phyloP scores from a whole-genome alignment of 345 rosid genomes.

The Ceriops decandra region DNA sequence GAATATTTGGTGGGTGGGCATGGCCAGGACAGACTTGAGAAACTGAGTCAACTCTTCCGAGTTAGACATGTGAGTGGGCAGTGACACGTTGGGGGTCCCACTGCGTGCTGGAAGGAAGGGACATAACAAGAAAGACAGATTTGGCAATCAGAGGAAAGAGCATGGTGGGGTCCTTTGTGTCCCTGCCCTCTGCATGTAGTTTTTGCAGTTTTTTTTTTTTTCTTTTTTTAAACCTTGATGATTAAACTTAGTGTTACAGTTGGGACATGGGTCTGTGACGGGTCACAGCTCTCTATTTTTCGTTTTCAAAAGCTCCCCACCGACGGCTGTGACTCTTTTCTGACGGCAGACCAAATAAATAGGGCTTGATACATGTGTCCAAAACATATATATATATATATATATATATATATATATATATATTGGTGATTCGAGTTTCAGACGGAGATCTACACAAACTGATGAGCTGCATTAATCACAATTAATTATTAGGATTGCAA shows the following conservation, averaged over 20 bases:
- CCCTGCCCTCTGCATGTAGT: slow-evolving; percentile 5
- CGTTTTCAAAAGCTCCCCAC: neutral
- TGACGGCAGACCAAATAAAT: neutral
- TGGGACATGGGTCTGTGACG: neutral
- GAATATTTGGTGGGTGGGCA: too few species aligned
- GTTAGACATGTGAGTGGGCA: slow-evolving; percentile 1
- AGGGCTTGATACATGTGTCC: too few species aligned
- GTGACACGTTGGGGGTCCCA: neutral
- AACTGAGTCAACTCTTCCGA: slow-evolving; percentile 12
- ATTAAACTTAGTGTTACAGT: neutral
- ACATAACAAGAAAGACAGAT: slow-evolving; percentile 21
- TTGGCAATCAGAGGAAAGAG: neutral
- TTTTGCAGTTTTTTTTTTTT: neutral
- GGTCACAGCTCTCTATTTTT: neutral
- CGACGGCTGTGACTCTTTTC: neutral
- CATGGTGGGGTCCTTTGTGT: neutral
- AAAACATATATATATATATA: too few species aligned
- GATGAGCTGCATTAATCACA: too few species aligned
- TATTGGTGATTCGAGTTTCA: too few species aligned
- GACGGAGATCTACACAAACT: too few species aligned
- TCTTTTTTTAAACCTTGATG: neutral
- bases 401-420: too few species aligned
- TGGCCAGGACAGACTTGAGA: neutral
- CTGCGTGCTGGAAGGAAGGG: slow-evolving; percentile 14
- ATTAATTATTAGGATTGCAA: too few species aligned